Percentiles rank a stretch among this genome's conserved stretches.
Evolutionary conservation across 176 grass and related monocot species (phyloP).

Genomic region (Musa itinerans): DNA sequence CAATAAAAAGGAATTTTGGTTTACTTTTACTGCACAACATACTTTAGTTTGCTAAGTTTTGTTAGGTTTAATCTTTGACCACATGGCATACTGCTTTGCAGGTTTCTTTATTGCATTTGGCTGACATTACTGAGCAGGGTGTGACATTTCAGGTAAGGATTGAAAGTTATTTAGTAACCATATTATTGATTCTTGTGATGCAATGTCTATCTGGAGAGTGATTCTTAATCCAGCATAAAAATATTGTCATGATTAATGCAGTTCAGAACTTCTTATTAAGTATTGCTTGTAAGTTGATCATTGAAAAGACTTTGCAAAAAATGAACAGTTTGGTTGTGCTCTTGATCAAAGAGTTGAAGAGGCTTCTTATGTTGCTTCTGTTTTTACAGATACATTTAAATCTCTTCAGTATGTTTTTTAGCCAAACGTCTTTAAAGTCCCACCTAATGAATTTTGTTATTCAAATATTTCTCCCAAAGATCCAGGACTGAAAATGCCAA

Average conservation of each 20-base stretch:
- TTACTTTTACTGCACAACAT: neutral
- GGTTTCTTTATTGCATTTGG: constrained; percentile 97
- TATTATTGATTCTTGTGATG: neutral
- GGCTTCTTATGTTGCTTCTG: neutral
- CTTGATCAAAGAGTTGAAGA: neutral
- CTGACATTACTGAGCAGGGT: constrained; percentile 93
- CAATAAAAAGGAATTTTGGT: neutral
- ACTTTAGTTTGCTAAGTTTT: neutral
- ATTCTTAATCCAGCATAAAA: constrained; percentile 2
- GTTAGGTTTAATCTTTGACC: neutral
- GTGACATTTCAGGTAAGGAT: constrained; percentile 91
- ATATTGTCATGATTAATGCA: neutral
- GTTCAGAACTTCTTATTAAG: neutral
- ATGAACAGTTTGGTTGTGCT: neutral
- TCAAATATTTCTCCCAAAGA: neutral
- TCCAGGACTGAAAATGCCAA: neutral
- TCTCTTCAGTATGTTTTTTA: neutral
- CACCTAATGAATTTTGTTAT: neutral
- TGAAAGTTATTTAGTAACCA: neutral
- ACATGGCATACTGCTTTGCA: constrained; percentile 12
- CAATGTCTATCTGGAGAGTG: neutral
- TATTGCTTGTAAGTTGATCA: neutral
- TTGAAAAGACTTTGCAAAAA: neutral
- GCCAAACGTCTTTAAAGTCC: neutral
- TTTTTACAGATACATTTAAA: neutral